Base-by-base conservation (phyloP, 495 filamentous ascomycete genomes). In the Immersiella caudata region DNA sequence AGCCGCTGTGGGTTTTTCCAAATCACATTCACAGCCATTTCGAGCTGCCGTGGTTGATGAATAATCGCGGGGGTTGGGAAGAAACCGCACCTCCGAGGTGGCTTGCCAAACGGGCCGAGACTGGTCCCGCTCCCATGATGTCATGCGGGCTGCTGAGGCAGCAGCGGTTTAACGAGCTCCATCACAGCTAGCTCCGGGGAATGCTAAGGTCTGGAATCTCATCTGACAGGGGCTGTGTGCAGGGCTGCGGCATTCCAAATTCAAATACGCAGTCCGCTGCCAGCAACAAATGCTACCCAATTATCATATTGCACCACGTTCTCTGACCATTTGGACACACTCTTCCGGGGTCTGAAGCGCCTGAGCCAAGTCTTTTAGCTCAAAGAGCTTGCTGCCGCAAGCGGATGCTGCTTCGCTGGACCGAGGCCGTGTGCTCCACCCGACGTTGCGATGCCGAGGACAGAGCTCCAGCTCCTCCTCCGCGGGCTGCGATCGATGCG, bases 51-150 rank as follows among this genome's bases (percentile, higher is more conserved):
- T n/a, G 22, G 26, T 29, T 9, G 57, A 60, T 60, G 57, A 60
- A 7, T 60, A 60, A 60, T 60, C 57, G 29, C 52, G 57, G 25
- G 25, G 11, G 35, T 16, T 60, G 25, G 26, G 12, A 16, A 18
- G 57, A 60, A 29, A 60, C 29, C 26, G 27, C n/a, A 18, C 16
- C 57, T 60, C 57, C 57, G 57, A 60, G 57, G n/a, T 16, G 29
- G 26, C 16, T 12, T 35, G 26, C 57, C 57, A 20, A 60, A 18
- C 25, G 26, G 16, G 1, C 8, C 9, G 14, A 21, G 57, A 60
- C 57, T 60, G 57, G 57, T 26, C 36, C 57, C 57, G 11, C 18
- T 6, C n/a, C 2, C 60, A 62, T 62, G 60, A 62, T 62, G 60
- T 61, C 29, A 62, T 62, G 60, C 60, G 40, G 21, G 21, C 5